A percentile compares a stretch with the other conserved stretches of the same genome.
Evolutionary conservation across 192 early-diverging fungal species (phyloP).

Genomic region (Coemansia sp.): DNA sequence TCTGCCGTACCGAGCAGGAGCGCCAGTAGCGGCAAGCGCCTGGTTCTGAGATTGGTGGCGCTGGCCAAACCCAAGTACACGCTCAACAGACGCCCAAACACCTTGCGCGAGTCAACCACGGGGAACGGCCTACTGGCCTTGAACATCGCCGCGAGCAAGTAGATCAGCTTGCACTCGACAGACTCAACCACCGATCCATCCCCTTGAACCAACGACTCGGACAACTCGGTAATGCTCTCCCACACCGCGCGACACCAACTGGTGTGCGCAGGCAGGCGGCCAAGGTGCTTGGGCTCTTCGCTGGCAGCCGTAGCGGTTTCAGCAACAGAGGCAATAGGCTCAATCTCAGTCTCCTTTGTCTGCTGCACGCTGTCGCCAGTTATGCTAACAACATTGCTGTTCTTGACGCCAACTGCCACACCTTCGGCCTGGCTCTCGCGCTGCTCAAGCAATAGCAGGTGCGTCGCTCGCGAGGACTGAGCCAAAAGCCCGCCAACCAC

Average conservation of each 20-base stretch:
- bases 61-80: background rate
- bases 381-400: background rate
- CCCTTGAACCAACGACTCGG: constrained; percentile 11
- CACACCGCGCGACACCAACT: constrained; percentile 50
- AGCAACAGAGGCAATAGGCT: background rate
- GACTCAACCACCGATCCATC: background rate
- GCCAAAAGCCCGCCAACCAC: constrained; percentile 24
- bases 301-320: constrained; percentile 4
- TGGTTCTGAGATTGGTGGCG: background rate
- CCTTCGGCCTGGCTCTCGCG: background rate
- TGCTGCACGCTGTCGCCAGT: background rate
- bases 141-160: constrained; percentile 22
- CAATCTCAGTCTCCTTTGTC: background rate
- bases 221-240: constrained; percentile 27
- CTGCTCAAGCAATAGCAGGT: constrained; percentile 7
- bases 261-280: constrained; percentile 32
- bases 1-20: constrained; percentile 17
- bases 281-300: constrained; percentile 35
- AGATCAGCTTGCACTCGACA: constrained; percentile 20
- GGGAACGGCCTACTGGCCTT: constrained; percentile 30
- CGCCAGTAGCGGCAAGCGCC: constrained; percentile 20
- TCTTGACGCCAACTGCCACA: background rate
- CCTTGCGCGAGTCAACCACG: constrained; percentile 18
- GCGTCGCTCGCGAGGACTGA: constrained; percentile 18
- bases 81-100: constrained; percentile 18